Base-by-base conservation (phyloP, 2,329 filamentous ascomycete species). In the Aspergillus pseudonomiae region DNA sequence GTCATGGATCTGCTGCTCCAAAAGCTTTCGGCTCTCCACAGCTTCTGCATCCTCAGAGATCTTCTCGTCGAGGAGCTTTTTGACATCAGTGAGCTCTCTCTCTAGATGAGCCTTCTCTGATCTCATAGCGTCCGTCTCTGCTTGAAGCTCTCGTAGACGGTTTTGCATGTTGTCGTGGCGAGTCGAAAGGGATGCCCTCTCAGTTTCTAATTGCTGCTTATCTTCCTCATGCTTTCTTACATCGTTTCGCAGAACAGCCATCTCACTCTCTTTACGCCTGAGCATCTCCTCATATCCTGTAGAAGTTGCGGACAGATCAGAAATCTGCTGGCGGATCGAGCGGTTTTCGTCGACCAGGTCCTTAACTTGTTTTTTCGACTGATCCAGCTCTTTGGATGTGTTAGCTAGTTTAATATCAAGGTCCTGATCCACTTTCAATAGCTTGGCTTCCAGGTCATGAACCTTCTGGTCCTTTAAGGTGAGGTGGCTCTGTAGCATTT, bases 261-360 rank as follows among this genome's bases (percentile, higher is more conserved):
- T 83, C 74, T 99, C 96, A 76, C 94, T 97, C 75, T 99, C 95
- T 76, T 98, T 99, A 63, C 91, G 90, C 28, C 93, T 87, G 28
- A 99, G 91, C 50, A 98, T 86, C 71, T 98, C 94, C 78, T 99
- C 95, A 68, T 97, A 98, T 73, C 94, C 93, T 0, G 93, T 96
- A 0, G 94, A 97, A 0, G 94, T 97, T 56, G 92, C 89, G 0
- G 95, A 95, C 21, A 99, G 83, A 68, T 97, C 89, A 0, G 91
- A 86, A 59, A 99, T 88, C 72, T 97, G 93, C 70, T 93, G 88
- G 60, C 96, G 90, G 54, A 96, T 87, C 52, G 91, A 88, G 14
- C 88, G 86, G 69, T 96, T 96, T 74, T 99, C 94, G 6, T 90
- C 88, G 2, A 88, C 77, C 1, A 97, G 85, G 24, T 93, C 89